Base-by-base conservation (phyloP, 139 green algal genomes). In the Haematococcus sp. region DNA sequence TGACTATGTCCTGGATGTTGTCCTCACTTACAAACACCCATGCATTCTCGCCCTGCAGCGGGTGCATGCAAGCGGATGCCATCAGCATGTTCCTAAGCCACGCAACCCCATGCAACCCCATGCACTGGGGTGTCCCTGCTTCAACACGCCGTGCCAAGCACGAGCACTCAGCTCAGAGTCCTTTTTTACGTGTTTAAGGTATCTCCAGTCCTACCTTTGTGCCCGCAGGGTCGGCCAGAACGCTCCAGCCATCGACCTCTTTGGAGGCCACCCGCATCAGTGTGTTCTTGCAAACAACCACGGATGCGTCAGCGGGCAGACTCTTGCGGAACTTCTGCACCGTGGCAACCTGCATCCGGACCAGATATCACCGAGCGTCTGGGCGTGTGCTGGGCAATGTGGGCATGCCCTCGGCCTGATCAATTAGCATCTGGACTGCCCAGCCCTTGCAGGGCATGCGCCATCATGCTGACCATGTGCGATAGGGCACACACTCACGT, bases 21-120 rank as follows among this genome's bases (percentile, higher is more conserved):
- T 96, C 91, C 73, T 97, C 93, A 9, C 79, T 52, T n/a, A 92
- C 75, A 82, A 97, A 97, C 31, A 97, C 79, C 89, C 91, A 97
- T 0, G 88, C 89, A 76, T 97, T 97, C 74, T 95, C 88, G 23
- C 87, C 87, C 91, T 94, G 76, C 68, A 67, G 35, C 17, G 5
- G n/a, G 15, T 27, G 33, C 33, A 70, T n/a, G 33, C 11, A 27
- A 32, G 33, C 17, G 63, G 9, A 54, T 31, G 20, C 20, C 35
- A n/a, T n/a, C n/a, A n/a, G n/a, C n/a, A n/a, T n/a, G n/a, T n/a
- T n/a, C n/a, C n/a, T n/a, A n/a, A 16, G 20, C 23, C 20, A 27
- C 20, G 52, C 52, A 60, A 27, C 4, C 43, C 30, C 35, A 56
- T 30, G 34, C 63, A 70, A 17, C 30, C 34, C 30, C 34, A 27